phyloP scores from a whole-genome alignment of 768 basidiomycete species.

The Tulasnella sp. region DNA sequence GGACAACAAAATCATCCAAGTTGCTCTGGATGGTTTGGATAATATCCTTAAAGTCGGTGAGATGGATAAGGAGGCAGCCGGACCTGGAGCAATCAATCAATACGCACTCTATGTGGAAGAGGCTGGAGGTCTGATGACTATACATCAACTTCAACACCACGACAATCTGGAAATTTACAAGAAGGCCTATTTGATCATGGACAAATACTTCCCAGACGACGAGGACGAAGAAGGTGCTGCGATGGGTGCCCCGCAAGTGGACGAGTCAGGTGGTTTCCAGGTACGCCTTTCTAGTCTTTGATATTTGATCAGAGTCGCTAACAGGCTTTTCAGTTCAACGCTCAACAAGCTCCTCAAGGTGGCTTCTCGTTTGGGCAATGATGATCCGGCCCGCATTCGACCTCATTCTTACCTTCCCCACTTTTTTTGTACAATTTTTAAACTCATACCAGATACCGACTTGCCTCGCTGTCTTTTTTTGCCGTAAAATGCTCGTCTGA shows the following conservation, averaged over 20 bases:
- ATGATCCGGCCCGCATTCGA: no score
- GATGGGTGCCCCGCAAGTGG: constrained; percentile 53
- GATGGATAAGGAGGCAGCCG: constrained; percentile 72
- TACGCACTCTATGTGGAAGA: constrained; percentile 95
- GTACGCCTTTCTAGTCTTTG: constrained; percentile 21
- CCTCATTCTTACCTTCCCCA: no score
- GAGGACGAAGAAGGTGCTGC: constrained; percentile 83
- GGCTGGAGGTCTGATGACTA: constrained; percentile 96
- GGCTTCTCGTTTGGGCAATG: constrained; percentile 81
- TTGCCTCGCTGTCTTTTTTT: no score
- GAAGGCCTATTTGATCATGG: constrained; percentile 98
- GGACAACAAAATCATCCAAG: constrained; percentile 99
- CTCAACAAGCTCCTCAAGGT: constrained; percentile 79
- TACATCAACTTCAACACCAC: constrained; percentile 98
- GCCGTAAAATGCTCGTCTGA: no score
- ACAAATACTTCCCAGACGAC: constrained; percentile 94
- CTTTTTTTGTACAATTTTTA: no score
- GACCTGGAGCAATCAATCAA: constrained; percentile 75
- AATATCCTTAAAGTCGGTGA: constrained; percentile 98
- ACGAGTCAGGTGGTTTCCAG: constrained; percentile 32
- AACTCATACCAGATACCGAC: no score
- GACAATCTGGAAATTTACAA: constrained; percentile 99
- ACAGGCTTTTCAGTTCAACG: constrained; percentile 49
- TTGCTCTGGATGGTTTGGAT: constrained; percentile 94
- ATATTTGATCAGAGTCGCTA: constrained; percentile 51